Percentiles rank a stretch among this genome's conserved stretches.
phyloP scores from a whole-genome alignment of 164 flowering plant species.

The Tetrastigma voinierianum region DNA sequence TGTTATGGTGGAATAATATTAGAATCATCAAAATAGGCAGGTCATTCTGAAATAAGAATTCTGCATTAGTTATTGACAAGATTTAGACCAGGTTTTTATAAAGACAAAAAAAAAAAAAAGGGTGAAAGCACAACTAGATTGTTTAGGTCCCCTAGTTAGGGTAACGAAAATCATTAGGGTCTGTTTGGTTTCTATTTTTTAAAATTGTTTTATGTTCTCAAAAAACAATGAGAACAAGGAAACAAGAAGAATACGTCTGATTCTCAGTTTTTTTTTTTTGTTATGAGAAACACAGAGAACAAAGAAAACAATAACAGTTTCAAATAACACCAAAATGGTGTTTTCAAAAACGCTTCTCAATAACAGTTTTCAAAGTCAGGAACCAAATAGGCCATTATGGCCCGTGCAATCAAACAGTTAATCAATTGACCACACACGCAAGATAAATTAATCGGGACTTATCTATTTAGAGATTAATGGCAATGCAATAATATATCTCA shows the following conservation, averaged over 20 bases:
- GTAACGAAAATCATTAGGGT: no score
- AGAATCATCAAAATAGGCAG: neutral
- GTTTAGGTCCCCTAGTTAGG: neutral
- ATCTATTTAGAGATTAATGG: neutral
- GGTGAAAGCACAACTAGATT: neutral
- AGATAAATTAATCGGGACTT: neutral
- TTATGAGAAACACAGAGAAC: no score
- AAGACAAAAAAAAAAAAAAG: neutral
- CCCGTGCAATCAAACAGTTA: neutral
- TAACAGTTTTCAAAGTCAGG: no score
- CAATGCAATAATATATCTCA: conserved; percentile 20
- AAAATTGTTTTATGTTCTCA: no score
- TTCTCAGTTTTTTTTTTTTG: no score
- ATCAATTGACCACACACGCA: neutral
- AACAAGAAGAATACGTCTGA: no score
- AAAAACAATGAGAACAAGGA: no score
- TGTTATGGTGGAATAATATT: conserved; percentile 2
- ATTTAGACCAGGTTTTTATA: neutral
- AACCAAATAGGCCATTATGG: neutral
- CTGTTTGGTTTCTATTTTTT: no score
- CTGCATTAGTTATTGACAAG: neutral
- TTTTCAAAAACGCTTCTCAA: no score
- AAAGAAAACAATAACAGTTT: no score
- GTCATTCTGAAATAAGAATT: neutral
- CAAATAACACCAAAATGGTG: no score